Evolutionary conservation across 345 rosid genomes (phyloP).

Genomic region (Dipteronia dyeriana): DNA sequence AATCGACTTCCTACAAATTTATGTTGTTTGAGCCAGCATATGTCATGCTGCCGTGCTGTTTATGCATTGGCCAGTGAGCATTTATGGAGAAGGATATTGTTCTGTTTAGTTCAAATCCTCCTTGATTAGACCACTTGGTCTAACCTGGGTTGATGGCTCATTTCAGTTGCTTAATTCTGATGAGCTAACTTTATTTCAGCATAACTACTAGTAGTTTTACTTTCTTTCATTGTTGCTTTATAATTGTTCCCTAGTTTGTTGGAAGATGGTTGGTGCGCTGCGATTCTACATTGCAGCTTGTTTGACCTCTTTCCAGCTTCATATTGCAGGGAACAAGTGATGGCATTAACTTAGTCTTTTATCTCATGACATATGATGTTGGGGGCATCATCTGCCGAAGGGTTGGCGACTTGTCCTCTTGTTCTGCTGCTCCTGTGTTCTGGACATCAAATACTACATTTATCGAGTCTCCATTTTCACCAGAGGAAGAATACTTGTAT

Average conservation of each 20-base stretch:
- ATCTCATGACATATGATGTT: conserved; percentile 72
- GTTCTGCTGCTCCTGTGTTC: conserved; percentile 61
- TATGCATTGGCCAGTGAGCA: background rate
- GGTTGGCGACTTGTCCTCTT: conserved; percentile 55
- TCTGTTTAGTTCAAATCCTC: background rate
- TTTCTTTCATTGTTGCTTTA: background rate
- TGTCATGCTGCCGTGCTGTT: background rate
- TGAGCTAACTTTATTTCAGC: background rate
- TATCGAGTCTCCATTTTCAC: conserved; percentile 49
- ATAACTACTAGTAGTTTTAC: background rate
- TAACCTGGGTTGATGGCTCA: background rate
- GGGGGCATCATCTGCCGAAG: conserved; percentile 77
- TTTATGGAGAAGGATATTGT: background rate
- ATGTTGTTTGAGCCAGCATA: conserved; percentile 4
- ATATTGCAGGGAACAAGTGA: conserved; percentile 68
- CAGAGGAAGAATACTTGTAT: conserved; percentile 52
- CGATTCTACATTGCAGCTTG: conserved; percentile 7
- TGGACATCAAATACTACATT: conserved; percentile 62
- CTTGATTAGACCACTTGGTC: background rate
- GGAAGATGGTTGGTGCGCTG: conserved; percentile 11
- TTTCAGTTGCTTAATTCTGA: background rate
- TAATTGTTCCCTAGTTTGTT: conserved; percentile 1
- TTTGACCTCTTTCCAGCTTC: conserved; percentile 28
- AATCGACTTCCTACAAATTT: background rate
- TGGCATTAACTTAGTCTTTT: conserved; percentile 67